These are phyloP conservation scores for Aristolochia californica DNA, from an alignment of 164 flowering plant species.

Conservation along the genomic window DNA sequence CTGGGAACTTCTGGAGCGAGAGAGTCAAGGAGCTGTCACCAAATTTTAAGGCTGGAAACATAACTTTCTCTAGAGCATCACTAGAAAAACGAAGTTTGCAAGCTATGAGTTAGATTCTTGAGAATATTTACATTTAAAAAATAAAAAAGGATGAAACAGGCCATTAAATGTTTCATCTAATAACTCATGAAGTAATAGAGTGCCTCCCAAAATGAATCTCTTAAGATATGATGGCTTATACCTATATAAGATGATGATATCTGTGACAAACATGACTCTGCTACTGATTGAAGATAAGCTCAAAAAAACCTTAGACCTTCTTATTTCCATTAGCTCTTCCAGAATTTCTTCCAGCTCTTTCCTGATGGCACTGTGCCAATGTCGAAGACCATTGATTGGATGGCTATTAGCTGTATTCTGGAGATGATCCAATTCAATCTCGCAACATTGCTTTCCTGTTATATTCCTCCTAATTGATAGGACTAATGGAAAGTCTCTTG, in stretches of 20 bases:
- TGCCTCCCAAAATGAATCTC: not conserved
- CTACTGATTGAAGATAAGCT: conserved; percentile 27
- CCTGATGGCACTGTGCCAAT: conserved; percentile 53
- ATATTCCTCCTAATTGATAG: conserved; percentile 5
- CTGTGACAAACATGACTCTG: conserved; percentile 51
- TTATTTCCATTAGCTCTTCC: conserved; percentile 31
- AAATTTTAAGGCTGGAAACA: conserved; percentile 33
- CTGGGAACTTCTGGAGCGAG: conserved; percentile 17
- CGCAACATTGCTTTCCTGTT: conserved; percentile 9
- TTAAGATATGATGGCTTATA: conserved; percentile 17
- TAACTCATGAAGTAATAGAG: no score
- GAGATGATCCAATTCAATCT: conserved; percentile 7
- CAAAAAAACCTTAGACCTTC: conserved; percentile 23
- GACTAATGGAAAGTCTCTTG: no score
- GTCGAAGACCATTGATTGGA: conserved; percentile 36
- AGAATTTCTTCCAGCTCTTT: conserved; percentile 41
- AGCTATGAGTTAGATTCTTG: no score
- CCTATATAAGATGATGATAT: conserved; percentile 64
- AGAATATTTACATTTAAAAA: no score
- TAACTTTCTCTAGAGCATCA: conserved; percentile 45
- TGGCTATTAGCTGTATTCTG: conserved; percentile 10
- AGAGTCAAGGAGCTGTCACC: conserved; percentile 10
- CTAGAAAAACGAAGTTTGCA: conserved; percentile 22
- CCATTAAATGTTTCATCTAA: no score
- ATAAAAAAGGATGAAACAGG: no score